Conservation (phyloP, 108 stramenopile species). For the Nannochloropsis salina region DNA sequence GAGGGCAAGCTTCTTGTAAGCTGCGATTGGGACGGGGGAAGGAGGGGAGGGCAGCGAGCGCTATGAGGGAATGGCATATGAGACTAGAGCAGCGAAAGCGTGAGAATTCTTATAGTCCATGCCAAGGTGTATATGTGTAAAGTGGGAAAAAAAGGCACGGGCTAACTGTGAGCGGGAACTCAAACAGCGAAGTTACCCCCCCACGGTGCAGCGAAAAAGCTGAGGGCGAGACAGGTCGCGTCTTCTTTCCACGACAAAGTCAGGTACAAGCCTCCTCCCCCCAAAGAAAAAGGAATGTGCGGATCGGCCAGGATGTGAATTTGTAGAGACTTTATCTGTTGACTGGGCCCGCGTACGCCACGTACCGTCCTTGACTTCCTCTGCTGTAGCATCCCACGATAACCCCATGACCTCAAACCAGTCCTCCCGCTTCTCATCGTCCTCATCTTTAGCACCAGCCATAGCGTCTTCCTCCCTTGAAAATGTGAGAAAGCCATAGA, state of each 20-base stretch:
- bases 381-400: slow-evolving; percentile 16
- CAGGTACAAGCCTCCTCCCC: too few relatives aligned
- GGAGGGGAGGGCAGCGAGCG: neutral
- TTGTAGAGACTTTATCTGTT: too few relatives aligned
- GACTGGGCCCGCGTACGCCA: neutral
- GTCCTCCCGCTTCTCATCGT: slow-evolving; percentile 15
- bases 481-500: neutral
- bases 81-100: neutral
- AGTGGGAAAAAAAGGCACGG: too few relatives aligned
- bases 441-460: neutral
- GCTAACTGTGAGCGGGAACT: too few relatives aligned
- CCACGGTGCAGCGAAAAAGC: too few relatives aligned
- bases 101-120: neutral
- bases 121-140: too few relatives aligned
- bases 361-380: slow-evolving; percentile 5
- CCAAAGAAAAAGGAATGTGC: too few relatives aligned
- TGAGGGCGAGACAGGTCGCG: too few relatives aligned
- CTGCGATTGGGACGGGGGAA: neutral
- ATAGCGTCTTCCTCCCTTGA: neutral
- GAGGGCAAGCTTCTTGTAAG: slow-evolving; percentile 42
- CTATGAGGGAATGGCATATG: neutral
- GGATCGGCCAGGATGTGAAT: too few relatives aligned
- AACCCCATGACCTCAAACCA: slow-evolving; percentile 15
- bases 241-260: too few relatives aligned
- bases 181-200: too few relatives aligned